Percentiles rank a stretch among this genome's conserved stretches.
These are phyloP conservation scores for Tetraselmis chui DNA, from an alignment of 139 green algal species.

Conservation along the genomic window DNA sequence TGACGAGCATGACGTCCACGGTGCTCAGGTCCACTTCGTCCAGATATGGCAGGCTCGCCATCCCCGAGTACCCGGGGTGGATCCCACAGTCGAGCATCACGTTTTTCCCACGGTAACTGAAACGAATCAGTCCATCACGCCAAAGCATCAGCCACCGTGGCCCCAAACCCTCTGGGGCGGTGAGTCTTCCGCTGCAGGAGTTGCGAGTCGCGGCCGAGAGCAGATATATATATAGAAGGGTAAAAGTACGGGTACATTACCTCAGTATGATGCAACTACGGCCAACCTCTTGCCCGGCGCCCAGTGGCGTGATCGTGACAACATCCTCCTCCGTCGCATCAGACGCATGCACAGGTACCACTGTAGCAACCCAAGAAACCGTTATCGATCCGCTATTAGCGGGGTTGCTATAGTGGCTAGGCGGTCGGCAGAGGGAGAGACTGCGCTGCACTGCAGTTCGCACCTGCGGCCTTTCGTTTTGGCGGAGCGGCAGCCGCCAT, in stretches of 20 bases:
- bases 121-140: no score
- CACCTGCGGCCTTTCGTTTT: background rate
- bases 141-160: no score
- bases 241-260: no score
- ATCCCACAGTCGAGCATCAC: constrained; percentile 96
- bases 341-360: background rate
- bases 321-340: background rate
- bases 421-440: no score
- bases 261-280: constrained; percentile 87
- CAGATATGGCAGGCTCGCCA: constrained; percentile 83
- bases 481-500: background rate
- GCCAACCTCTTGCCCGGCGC: constrained; percentile 92
- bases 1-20: constrained; percentile 90
- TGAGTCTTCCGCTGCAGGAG: no score
- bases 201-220: no score
- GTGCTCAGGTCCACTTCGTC: constrained; percentile 74
- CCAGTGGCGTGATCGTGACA: constrained; percentile 77
- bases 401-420: no score
- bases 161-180: no score
- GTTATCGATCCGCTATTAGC: no score
- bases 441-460: no score
- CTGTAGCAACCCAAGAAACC: background rate
- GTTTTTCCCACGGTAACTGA: constrained; percentile 52
- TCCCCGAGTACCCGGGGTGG: constrained; percentile 81
- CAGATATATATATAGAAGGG: no score